Conservation (phyloP, 805 yeast species). For the Helenozyma baotianmanensis region DNA sequence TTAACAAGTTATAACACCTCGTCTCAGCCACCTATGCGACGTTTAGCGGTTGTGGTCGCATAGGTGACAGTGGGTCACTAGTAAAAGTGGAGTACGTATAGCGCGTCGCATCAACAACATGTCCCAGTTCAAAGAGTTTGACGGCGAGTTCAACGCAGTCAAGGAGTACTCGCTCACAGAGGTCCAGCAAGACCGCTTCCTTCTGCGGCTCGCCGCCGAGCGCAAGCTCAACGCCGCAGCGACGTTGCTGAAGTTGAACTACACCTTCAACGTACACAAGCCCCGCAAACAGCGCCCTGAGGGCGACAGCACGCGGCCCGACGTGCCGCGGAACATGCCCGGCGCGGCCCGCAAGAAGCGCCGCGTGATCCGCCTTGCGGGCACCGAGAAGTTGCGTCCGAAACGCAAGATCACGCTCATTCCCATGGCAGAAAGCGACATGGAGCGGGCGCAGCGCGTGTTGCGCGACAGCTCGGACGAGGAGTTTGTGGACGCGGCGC, state of each 20-base stretch:
- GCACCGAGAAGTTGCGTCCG: conserved; percentile 6
- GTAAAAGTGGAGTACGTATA: too few species aligned
- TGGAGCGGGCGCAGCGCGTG: too few species aligned
- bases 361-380: conserved; percentile 2
- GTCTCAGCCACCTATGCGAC: too few species aligned
- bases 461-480: not conserved
- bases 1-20: too few species aligned
- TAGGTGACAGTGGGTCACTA: too few species aligned
- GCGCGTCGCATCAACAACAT: too few species aligned
- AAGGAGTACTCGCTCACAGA: conserved; percentile 19
- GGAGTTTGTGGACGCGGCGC: conserved; percentile 2
- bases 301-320: not conserved
- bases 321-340: too few species aligned
- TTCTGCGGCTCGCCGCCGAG: conserved; percentile 15
- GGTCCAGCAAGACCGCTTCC: conserved; percentile 12
- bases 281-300: not conserved
- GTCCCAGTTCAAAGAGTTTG: conserved; percentile 21
- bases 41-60: too few species aligned
- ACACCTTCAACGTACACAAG: conserved; percentile 4
- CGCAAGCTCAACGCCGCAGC: conserved; percentile 5
- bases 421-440: conserved; percentile 9
- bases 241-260: conserved; percentile 1
- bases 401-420: conserved; percentile 3
- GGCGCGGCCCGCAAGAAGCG: too few species aligned
- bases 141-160: conserved; percentile 28